Evolutionary conservation across 2,329 filamentous ascomycete species (phyloP).

Genomic region (Daldinia eschscholtzii): DNA sequence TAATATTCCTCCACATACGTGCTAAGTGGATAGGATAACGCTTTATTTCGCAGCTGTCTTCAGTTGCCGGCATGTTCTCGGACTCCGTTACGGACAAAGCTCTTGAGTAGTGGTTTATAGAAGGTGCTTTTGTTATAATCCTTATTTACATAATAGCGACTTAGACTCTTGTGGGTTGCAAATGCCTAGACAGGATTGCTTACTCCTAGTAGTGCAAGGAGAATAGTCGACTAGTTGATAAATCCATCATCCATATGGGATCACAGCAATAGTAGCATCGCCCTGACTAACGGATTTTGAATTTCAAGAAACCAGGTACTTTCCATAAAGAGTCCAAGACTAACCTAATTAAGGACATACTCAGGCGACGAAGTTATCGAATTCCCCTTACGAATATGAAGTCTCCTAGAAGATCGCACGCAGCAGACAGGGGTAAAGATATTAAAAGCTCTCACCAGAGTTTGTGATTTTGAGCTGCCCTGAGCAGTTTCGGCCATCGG

Average conservation of each 20-base stretch:
- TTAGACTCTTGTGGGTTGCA: neutral
- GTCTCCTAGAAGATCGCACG: neutral
- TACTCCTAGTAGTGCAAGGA: slow-evolving; percentile 18
- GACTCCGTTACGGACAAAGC: neutral
- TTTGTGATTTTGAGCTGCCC: slow-evolving; percentile 32
- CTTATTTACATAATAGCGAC: slow-evolving; percentile 1
- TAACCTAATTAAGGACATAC: neutral
- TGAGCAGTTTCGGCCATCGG: slow-evolving; percentile 34
- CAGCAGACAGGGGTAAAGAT: neutral
- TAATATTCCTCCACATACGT: neutral
- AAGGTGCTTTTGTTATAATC: neutral
- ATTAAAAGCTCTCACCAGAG: slow-evolving; percentile 1
- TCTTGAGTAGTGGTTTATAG: neutral
- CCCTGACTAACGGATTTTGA: neutral
- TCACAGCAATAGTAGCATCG: neutral
- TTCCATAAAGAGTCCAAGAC: neutral
- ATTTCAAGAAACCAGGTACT: neutral
- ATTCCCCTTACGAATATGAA: neutral
- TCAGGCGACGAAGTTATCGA: neutral
- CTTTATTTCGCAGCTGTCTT: neutral
- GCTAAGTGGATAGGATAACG: neutral
- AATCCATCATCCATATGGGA: neutral
- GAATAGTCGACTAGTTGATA: neutral
- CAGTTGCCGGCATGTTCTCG: neutral
- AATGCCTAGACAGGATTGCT: slow-evolving; percentile 23